A percentile compares a stretch with the other conserved stretches of the same genome.
These are phyloP conservation scores for Carpinus viminea DNA, from an alignment of 306 rosid species.

Conservation along the genomic window DNA sequence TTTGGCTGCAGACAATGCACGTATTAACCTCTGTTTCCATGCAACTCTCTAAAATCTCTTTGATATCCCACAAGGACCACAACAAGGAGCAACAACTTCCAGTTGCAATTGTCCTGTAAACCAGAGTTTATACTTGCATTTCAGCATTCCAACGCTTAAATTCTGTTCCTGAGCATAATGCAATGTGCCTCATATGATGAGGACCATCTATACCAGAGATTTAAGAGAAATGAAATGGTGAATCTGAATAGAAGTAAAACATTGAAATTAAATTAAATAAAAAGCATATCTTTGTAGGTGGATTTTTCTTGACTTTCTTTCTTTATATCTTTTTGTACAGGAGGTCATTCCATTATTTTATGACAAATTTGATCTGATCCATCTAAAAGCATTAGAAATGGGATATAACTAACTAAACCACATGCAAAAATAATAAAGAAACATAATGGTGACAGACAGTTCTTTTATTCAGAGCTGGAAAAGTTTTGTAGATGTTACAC, in stretches of 20 bases:
- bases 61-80: background rate
- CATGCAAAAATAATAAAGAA: conserved; percentile 18
- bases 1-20: background rate
- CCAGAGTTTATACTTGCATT: background rate
- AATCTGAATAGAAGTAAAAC: background rate
- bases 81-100: background rate
- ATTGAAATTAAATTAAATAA: background rate
- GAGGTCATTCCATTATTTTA: too few relatives aligned
- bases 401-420: background rate
- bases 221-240: background rate
- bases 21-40: background rate
- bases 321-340: background rate
- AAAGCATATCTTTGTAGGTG: too few relatives aligned
- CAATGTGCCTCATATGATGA: background rate
- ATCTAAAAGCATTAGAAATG: background rate
- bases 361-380: background rate
- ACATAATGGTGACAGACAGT: conserved; percentile 4
- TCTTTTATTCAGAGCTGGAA: conserved; percentile 15
- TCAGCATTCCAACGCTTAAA: background rate
- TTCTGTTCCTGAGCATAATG: background rate
- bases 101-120: background rate
- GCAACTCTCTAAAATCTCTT: background rate
- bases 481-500: background rate
- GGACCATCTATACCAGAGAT: background rate
- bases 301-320: background rate